Base-by-base conservation (phyloP, 345 rosid genomes). In the Populus deltoides region DNA sequence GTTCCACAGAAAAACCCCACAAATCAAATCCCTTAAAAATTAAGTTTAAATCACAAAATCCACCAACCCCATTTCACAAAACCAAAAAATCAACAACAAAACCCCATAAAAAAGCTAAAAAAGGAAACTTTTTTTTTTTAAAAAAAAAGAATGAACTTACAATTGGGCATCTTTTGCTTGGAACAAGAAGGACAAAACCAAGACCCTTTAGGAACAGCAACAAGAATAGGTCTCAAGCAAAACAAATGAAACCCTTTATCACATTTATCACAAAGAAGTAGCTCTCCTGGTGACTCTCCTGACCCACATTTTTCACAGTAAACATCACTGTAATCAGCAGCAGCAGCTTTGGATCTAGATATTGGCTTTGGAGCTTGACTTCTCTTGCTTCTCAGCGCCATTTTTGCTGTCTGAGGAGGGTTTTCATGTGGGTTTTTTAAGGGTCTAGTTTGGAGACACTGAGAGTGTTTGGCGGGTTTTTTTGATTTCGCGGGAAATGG, bases 111-210 rank as follows among this genome's bases (percentile, higher is more conserved):
- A 33, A 16, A 16, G 25, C 41, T 25, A 5, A n/a, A 35, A 68
- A 35, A 41, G 41, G 17, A 1, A 13, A 0, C 43, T 12, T 53
- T 1, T 17, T 53, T 6, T 7, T 20, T 55, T 22, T 55, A 0
- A 3, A 22, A 57, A 7, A 73, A 17, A 5, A 0, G 49, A 12
- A 18, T 16, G 16, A 18, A 16, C 7, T 4, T 75, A 78, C 85
- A 70, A 12, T 70, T 78, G 67, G 75, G 79, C 35, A 51, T 6
- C 41, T 74, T 74, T 16, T 49, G 76, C 36, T 63, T 7, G 66
- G 81, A 69, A 24, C 84, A 82, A 36, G 79, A 74, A 75, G 81
- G 79, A 36, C 84, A 82, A 66, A 78, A 82, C 84, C 84, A 82
- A 45, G 79, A 70, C 3, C 84, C 84, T 66, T 63, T 74, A 1